Percentiles rank a stretch among this genome's conserved stretches.
These are phyloP conservation scores for Apiotrichum mycotoxinovorans DNA, from an alignment of 1,284 basidiomycete species.

Conservation along the genomic window DNA sequence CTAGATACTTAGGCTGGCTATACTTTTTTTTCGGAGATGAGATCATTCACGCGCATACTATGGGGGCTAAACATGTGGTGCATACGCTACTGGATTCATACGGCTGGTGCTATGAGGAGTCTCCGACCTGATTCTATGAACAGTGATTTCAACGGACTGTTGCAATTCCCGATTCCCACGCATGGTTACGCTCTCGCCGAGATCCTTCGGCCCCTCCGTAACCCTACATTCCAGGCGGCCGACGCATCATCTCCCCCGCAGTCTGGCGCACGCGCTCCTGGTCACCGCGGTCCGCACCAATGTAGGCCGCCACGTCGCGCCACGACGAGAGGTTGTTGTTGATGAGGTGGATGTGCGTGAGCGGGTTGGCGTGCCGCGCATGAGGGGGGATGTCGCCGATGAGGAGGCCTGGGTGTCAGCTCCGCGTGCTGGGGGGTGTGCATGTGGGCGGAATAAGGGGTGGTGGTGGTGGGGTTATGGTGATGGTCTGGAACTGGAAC, in stretches of 20 bases:
- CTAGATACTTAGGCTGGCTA: background rate
- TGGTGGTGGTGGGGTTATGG: background rate
- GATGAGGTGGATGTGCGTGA: constrained; percentile 3
- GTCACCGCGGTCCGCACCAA: constrained; percentile 7
- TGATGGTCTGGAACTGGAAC: background rate
- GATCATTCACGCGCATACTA: background rate
- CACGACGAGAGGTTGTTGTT: background rate
- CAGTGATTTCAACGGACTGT: no score
- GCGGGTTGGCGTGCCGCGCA: background rate
- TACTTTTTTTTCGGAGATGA: background rate
- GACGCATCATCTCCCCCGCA: constrained; percentile 4
- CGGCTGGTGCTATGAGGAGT: no score
- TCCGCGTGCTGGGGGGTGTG: background rate
- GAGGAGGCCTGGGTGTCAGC: background rate
- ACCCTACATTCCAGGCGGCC: background rate
- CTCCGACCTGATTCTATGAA: no score
- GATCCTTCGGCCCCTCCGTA: no score
- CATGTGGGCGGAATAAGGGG: background rate
- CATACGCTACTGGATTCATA: no score
- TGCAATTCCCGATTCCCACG: no score
- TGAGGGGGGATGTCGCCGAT: background rate
- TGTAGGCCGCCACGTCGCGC: constrained; percentile 4
- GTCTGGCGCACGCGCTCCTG: constrained; percentile 13
- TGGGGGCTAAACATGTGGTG: background rate
- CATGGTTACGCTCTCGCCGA: no score